phyloP scores from a whole-genome alignment of 2,329 filamentous ascomycete species.

The Cladorrhinum sp. region DNA sequence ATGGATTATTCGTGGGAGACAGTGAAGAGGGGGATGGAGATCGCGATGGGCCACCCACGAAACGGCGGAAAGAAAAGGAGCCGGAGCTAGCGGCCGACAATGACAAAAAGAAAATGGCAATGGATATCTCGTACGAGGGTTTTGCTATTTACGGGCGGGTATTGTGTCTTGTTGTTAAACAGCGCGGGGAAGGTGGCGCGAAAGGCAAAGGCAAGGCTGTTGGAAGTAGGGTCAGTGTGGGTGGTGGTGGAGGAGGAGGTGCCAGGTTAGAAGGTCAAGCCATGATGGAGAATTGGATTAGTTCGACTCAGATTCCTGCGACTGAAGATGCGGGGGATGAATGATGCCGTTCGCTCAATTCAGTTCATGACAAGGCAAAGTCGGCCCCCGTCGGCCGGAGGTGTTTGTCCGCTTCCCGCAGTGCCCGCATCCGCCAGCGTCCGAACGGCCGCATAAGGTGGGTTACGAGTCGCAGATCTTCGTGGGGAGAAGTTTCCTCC shows the following conservation, averaged over 20 bases:
- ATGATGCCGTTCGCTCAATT: neutral
- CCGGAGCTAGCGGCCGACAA: slow-evolving; percentile 40
- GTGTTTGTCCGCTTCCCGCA: neutral
- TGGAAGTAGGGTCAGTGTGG: neutral
- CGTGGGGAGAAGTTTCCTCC: no score
- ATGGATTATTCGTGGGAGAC: slow-evolving; percentile 28
- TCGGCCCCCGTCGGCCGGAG: neutral
- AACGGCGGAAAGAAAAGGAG: slow-evolving; percentile 41
- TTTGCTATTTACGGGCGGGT: slow-evolving; percentile 95
- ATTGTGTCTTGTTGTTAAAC: slow-evolving; percentile 83
- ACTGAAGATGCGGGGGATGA: slow-evolving; percentile 33
- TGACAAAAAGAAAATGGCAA: slow-evolving; percentile 86
- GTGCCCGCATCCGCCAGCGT: neutral
- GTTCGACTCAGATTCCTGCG: slow-evolving; percentile 66
- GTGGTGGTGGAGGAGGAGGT: slow-evolving; percentile 1
- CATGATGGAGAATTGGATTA: slow-evolving; percentile 82
- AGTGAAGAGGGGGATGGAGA: no score
- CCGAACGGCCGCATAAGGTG: neutral
- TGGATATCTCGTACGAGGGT: slow-evolving; percentile 88
- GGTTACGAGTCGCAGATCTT: neutral
- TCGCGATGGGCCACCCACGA: slow-evolving; percentile 41
- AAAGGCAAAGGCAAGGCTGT: neutral
- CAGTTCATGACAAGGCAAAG: no score
- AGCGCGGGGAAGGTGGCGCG: slow-evolving; percentile 44
- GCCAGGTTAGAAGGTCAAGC: slow-evolving; percentile 54